Percentiles rank a stretch among this genome's conserved stretches.
phyloP scores from a whole-genome alignment of 78 protist species.

The Dictyostelium capitatum region DNA sequence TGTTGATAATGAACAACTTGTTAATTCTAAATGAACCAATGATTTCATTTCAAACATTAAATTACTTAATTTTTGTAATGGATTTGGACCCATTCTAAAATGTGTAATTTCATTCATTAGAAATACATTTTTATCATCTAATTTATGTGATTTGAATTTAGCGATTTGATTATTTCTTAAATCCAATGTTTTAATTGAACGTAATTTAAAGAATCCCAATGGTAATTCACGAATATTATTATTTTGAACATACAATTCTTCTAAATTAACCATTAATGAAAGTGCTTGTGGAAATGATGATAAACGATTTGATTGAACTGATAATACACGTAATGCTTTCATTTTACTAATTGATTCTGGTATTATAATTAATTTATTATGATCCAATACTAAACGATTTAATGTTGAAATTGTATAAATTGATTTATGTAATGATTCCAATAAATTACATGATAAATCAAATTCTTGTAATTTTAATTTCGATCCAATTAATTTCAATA shows the following conservation, averaged over 20 bases:
- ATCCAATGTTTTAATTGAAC: constrained; percentile 2
- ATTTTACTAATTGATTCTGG: constrained; percentile 60
- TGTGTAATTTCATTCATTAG: constrained; percentile 34
- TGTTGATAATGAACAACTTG: not conserved
- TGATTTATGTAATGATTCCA: constrained; percentile 37
- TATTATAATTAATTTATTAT: constrained; percentile 14
- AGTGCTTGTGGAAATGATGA: constrained; percentile 61
- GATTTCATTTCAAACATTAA: constrained; percentile 51
- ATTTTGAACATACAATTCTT: constrained; percentile 44
- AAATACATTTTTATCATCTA: constrained; percentile 38
- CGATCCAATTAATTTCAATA: constrained; percentile 42
- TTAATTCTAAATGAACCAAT: constrained; percentile 22
- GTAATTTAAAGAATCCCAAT: constrained; percentile 55
- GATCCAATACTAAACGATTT: constrained; percentile 10
- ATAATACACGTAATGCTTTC: constrained; percentile 6
- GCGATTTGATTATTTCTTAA: constrained; percentile 36
- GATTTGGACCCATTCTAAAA: constrained; percentile 46
- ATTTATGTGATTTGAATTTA: constrained; percentile 48
- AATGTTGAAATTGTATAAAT: constrained; percentile 31
- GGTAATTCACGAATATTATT: constrained; percentile 60
- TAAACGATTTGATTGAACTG: constrained; percentile 28
- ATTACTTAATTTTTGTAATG: constrained; percentile 24
- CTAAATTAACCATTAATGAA: constrained; percentile 42
- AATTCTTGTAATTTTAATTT: constrained; percentile 41
- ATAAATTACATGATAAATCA: constrained; percentile 24